Evolutionary conservation across 257 asterid genomes (phyloP).

Genomic region (Gardenia jasminoides): DNA sequence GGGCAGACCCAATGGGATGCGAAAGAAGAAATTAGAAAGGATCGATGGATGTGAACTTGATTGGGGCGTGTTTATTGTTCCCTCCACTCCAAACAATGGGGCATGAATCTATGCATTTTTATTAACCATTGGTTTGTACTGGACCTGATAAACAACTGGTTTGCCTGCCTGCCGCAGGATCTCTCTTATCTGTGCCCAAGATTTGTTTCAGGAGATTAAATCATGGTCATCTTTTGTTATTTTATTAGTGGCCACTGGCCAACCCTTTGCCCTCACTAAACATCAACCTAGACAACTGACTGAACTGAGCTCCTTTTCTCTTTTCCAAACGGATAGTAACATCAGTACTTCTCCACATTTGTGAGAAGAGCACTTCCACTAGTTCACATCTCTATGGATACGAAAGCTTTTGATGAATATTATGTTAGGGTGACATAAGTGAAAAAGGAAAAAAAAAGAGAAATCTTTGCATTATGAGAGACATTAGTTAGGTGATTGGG

Average conservation of each 20-base stretch:
- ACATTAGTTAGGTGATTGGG: no score
- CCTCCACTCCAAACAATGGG: constrained; percentile 73
- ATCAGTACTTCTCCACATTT: neutral
- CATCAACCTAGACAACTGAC: neutral
- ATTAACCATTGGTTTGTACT: constrained; percentile 29
- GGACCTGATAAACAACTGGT: constrained; percentile 27
- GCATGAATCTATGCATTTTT: constrained; percentile 47
- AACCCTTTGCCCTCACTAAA: constrained; percentile 4
- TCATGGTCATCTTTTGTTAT: constrained; percentile 46
- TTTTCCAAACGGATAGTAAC: neutral
- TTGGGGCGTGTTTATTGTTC: constrained; percentile 55
- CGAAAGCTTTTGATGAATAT: neutral
- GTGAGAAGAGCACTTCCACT: neutral
- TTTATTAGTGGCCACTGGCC: constrained; percentile 18
- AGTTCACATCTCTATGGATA: neutral
- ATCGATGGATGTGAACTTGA: constrained; percentile 33
- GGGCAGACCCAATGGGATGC: constrained; percentile 21
- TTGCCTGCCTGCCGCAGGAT: constrained; percentile 34
- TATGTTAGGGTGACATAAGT: no score
- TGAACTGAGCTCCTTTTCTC: neutral
- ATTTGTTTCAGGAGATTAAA: constrained; percentile 57
- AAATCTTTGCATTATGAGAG: no score
- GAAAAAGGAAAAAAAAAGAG: no score
- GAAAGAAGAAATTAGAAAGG: constrained; percentile 5
- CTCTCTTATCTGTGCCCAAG: constrained; percentile 59